phyloP scores from a whole-genome alignment of 371 early-diverging fungal genomes.

The Mortierella sp. region DNA sequence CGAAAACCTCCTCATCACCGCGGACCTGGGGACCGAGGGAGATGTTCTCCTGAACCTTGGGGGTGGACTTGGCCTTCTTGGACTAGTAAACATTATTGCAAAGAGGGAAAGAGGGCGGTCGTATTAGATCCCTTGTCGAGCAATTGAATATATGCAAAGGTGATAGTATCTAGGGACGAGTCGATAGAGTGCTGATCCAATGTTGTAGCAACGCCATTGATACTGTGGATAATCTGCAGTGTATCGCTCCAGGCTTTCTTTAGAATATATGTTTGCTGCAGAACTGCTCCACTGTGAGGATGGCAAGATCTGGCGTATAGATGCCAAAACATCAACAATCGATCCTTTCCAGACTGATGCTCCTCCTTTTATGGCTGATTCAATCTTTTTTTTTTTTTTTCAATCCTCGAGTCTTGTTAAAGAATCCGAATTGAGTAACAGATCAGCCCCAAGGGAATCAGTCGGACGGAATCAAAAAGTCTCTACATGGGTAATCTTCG shows the following conservation, averaged over 20 bases:
- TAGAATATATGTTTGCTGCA: background rate
- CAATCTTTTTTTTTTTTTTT: background rate
- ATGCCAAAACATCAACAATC: no score
- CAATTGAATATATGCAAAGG: background rate
- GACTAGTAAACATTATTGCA: conserved; percentile 62
- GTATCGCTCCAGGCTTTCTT: background rate
- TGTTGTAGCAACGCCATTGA: background rate
- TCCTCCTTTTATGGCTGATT: background rate
- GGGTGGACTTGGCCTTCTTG: conserved; percentile 82
- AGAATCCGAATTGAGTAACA: background rate
- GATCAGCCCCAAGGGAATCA: background rate
- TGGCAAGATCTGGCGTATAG: no score
- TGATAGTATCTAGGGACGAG: background rate
- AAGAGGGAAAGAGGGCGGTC: background rate
- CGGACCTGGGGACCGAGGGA: conserved; percentile 98
- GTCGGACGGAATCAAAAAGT: background rate
- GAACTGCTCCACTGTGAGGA: no score
- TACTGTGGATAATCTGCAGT: no score
- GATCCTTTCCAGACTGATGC: background rate
- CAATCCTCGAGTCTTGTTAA: background rate
- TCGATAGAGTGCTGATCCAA: background rate
- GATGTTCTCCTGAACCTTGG: conserved; percentile 87
- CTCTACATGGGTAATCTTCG: no score
- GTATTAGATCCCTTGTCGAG: background rate
- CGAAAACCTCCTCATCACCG: conserved; percentile 99